Evolutionary conservation across 78 protist genomes (phyloP).

Genomic region (Dictyostelium intermedium): DNA sequence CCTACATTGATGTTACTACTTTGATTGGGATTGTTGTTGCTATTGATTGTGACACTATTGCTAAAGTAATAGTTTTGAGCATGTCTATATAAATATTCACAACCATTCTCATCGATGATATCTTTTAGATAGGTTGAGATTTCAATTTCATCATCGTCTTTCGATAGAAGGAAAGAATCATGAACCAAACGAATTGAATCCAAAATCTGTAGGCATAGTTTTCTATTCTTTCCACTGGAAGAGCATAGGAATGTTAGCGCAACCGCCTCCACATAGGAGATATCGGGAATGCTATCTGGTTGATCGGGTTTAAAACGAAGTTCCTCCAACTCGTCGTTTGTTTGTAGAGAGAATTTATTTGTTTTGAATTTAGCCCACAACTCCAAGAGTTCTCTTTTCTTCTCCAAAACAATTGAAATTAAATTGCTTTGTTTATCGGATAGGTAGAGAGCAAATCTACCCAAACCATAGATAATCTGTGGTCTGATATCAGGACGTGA

Average conservation of each 20-base stretch:
- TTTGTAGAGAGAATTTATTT: slow-evolving; percentile 2
- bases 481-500: slow-evolving; percentile 67
- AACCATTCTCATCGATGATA: slow-evolving; percentile 79
- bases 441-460: slow-evolving; percentile 40
- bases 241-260: slow-evolving; percentile 52
- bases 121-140: slow-evolving; percentile 42
- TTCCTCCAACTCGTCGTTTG: neutral
- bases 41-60: neutral
- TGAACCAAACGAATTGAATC: slow-evolving; percentile 51
- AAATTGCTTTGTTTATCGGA: slow-evolving; percentile 18
- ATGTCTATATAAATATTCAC: slow-evolving; percentile 50
- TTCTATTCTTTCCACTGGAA: slow-evolving; percentile 41
- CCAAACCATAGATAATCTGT: slow-evolving; percentile 52
- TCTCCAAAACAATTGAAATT: slow-evolving; percentile 19
- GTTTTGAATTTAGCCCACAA: slow-evolving; percentile 40
- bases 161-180: slow-evolving; percentile 11
- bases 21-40: neutral
- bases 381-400: slow-evolving; percentile 19
- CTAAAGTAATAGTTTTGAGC: slow-evolving; percentile 27
- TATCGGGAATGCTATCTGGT: slow-evolving; percentile 5
- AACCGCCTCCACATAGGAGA: slow-evolving; percentile 32
- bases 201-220: slow-evolving; percentile 21
- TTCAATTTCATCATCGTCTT: slow-evolving; percentile 41
- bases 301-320: slow-evolving; percentile 27
- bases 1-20: neutral